These are phyloP conservation scores for Zymoseptoria tritici DNA, from an alignment of 2,329 filamentous ascomycete species.

Conservation along the genomic window DNA sequence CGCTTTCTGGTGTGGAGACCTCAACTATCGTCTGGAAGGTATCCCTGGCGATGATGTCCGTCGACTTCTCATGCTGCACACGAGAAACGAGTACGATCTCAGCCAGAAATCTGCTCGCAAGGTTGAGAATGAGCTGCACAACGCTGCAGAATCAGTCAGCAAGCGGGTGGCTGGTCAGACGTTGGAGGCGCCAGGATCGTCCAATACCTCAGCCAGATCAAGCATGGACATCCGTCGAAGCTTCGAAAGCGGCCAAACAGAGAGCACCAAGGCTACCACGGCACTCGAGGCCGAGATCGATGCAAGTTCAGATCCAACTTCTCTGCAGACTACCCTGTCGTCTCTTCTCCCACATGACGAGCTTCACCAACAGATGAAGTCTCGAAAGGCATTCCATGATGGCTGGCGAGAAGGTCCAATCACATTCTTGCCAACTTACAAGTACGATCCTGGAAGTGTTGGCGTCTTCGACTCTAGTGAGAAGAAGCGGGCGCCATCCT, in stretches of 20 bases:
- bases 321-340: conserved; percentile 78
- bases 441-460: conserved; percentile 92
- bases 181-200: not conserved
- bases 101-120: conserved; percentile 29
- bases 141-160: conserved; percentile 21
- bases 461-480: conserved; percentile 92
- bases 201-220: conserved; percentile 5
- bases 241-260: not conserved
- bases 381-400: conserved; percentile 76
- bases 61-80: conserved; percentile 73
- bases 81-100: conserved; percentile 65
- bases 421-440: conserved; percentile 87
- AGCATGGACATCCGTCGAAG: conserved; percentile 9
- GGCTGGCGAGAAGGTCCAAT: conserved; percentile 89
- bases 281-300: conserved; percentile 22
- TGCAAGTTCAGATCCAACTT: conserved; percentile 69
- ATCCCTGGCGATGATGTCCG: conserved; percentile 87
- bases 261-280: conserved; percentile 10
- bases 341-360: conserved; percentile 89
- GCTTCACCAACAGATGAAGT: conserved; percentile 63
- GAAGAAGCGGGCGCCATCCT: conserved; percentile 85
- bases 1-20: conserved; percentile 90
- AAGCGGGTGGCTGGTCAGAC: conserved; percentile 2
- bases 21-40: conserved; percentile 87
- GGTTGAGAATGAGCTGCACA: conserved; percentile 30